Evolutionary conservation across 768 basidiomycete species (phyloP).

Genomic region (Clitopilus passeckerianus): DNA sequence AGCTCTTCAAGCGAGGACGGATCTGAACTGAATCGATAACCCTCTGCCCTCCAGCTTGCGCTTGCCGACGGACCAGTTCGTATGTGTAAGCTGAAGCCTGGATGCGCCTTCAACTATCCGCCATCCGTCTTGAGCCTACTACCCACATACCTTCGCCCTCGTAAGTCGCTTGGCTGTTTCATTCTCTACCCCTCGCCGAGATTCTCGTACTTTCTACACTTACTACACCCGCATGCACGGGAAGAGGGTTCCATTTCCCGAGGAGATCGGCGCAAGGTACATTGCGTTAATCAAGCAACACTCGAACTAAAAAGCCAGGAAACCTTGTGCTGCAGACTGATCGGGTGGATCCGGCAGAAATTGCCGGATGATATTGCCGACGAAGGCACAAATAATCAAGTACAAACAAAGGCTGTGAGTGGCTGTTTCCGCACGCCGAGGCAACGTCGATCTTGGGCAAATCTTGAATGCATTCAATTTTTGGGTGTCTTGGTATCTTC

Average conservation of each 20-base stretch:
- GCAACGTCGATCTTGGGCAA: too few species aligned
- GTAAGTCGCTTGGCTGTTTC: neutral
- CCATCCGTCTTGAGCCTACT: neutral
- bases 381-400: neutral
- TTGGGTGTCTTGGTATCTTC: neutral
- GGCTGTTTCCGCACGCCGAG: neutral
- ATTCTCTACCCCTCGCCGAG: neutral
- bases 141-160: neutral
- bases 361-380: neutral
- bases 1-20: neutral
- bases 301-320: neutral
- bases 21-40: neutral
- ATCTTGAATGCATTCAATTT: neutral
- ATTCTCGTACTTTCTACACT: neutral
- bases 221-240: neutral
- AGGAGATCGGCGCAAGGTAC: neutral
- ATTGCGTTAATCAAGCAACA: neutral
- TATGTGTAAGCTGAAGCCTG: neutral
- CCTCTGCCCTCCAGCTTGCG: neutral
- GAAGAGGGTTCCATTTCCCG: neutral
- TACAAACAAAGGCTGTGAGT: neutral
- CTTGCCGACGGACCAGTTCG: neutral
- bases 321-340: neutral
- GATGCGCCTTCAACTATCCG: neutral
- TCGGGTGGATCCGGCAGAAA: neutral